A percentile compares a stretch with the other conserved stretches of the same genome.
Evolutionary conservation across 169 alveolate species (phyloP).

Genomic region (Plasmodium inui): DNA sequence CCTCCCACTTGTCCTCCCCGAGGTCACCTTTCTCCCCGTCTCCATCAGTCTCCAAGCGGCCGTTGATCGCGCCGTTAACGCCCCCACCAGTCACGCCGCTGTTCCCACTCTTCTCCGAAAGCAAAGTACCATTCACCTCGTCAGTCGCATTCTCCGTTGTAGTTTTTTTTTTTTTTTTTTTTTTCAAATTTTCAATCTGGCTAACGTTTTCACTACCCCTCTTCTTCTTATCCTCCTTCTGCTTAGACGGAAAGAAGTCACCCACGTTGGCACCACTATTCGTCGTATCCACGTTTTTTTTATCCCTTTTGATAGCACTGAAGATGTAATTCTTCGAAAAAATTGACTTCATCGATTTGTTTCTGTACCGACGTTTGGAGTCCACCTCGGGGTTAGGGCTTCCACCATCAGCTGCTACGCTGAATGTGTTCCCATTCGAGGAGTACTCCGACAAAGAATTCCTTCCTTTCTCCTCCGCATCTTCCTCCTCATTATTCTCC

Average conservation of each 20-base stretch:
- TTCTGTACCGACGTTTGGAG: neutral
- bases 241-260: conserved; percentile 17
- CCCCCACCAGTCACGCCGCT: neutral
- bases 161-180: conserved; percentile 4
- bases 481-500: neutral
- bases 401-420: neutral
- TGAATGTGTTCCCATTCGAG: neutral
- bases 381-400: neutral
- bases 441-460: neutral
- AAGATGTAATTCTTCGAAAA: conserved; percentile 3
- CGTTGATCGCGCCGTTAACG: neutral
- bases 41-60: neutral
- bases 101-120: neutral
- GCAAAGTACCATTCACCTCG: neutral
- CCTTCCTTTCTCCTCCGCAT: neutral
- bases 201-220: neutral
- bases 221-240: conserved; percentile 43
- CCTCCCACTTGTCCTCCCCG: neutral
- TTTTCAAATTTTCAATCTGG: conserved; percentile 16
- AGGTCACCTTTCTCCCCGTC: neutral
- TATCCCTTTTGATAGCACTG: neutral
- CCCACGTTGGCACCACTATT: neutral
- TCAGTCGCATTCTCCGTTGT: neutral
- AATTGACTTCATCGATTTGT: neutral
- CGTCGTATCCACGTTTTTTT: neutral